phyloP scores from a whole-genome alignment of 805 yeast genomes.

The Cyberlindnera sargentensis region DNA sequence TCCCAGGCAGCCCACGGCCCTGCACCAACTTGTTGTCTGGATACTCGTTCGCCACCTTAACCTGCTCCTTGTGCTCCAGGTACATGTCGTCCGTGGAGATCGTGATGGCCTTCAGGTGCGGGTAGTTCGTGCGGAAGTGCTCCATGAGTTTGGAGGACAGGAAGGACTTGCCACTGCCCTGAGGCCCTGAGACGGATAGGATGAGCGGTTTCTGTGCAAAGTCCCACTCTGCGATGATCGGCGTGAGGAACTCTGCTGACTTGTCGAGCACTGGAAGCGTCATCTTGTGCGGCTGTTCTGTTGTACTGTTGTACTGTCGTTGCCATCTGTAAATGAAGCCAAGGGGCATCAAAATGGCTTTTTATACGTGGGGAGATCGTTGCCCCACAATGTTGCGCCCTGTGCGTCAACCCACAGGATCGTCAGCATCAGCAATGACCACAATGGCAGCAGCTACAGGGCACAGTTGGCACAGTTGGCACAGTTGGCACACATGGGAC shows the following conservation, averaged over 20 bases:
- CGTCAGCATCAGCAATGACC: no score
- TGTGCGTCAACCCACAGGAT: no score
- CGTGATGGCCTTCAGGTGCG: constrained; percentile 33
- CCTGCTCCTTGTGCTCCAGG: constrained; percentile 58
- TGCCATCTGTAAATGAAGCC: no score
- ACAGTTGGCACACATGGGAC: no score
- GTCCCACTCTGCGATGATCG: constrained; percentile 24
- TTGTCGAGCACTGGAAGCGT: constrained; percentile 4
- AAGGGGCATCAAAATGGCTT: no score
- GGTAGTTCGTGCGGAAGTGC: constrained; percentile 29
- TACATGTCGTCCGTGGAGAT: constrained; percentile 87
- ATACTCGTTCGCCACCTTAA: constrained; percentile 30
- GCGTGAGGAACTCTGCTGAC: constrained; percentile 22
- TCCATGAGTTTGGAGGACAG: constrained; percentile 36
- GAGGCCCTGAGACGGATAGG: constrained; percentile 40
- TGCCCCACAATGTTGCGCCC: no score
- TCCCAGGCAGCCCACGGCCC: constrained; percentile 91
- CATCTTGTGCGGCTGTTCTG: background rate
- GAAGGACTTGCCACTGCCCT: constrained; percentile 73
- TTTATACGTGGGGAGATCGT: no score
- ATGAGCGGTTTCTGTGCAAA: constrained; percentile 36
- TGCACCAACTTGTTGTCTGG: constrained; percentile 48
- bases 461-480: no score
- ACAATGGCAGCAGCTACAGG: no score
- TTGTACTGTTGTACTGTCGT: no score